These are phyloP conservation scores for Incumbomyces delicatus DNA, from an alignment of 2,329 filamentous ascomycete species.

Conservation along the genomic window DNA sequence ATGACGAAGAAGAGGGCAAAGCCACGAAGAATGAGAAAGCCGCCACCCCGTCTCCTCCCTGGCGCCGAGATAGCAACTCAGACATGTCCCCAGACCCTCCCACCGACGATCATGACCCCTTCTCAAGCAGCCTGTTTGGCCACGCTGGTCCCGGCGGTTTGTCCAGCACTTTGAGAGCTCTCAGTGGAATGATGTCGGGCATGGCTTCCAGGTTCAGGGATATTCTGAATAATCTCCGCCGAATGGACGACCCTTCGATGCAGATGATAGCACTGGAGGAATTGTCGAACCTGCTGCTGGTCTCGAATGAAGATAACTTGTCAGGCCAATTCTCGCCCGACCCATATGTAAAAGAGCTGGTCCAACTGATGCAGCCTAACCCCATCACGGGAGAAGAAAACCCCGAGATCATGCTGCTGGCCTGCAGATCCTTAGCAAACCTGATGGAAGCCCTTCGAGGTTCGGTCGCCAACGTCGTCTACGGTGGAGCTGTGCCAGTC, in stretches of 20 bases:
- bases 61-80: constrained; percentile 46
- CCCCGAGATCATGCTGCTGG: constrained; percentile 92
- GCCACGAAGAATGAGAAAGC: constrained; percentile 30
- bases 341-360: constrained; percentile 88
- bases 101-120: constrained; percentile 52
- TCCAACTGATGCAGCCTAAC: constrained; percentile 81
- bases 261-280: constrained; percentile 91
- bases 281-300: constrained; percentile 80
- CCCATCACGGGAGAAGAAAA: constrained; percentile 75
- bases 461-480: constrained; percentile 90
- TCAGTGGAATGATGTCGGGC: constrained; percentile 87
- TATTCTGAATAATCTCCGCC: constrained; percentile 63
- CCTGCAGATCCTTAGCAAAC: constrained; percentile 90
- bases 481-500: constrained; percentile 90
- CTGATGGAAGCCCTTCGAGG: constrained; percentile 93
- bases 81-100: constrained; percentile 30
- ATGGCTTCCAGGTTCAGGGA: constrained; percentile 70
- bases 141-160: constrained; percentile 55
- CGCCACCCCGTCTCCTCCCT: constrained; percentile 36
- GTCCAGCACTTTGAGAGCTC: constrained; percentile 69
- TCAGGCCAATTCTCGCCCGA: constrained; percentile 92
- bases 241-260: constrained; percentile 74
- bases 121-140: constrained; percentile 55
- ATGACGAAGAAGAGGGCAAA: constrained; percentile 42
- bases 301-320: constrained; percentile 93